Evolutionary conservation across 768 basidiomycete species (phyloP).

Genomic region (Lentinus brumalis): DNA sequence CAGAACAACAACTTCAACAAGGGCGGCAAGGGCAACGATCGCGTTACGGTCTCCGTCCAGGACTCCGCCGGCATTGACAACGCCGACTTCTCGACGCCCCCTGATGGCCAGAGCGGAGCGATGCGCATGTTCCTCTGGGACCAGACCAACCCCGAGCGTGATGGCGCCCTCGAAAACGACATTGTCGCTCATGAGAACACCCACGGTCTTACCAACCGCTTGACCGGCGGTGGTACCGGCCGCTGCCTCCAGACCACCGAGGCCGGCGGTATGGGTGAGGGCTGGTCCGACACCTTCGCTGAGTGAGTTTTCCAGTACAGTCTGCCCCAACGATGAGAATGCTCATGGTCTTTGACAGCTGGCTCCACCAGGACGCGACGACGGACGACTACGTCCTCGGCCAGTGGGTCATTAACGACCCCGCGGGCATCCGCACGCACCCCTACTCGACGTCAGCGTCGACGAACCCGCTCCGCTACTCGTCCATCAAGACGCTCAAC

Average conservation of each 20-base stretch:
- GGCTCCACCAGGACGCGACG: conserved; percentile 41
- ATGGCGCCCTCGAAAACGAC: conserved; percentile 67
- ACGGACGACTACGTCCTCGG: conserved; percentile 44
- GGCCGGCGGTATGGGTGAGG: conserved; percentile 70
- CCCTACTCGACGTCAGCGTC: conserved; percentile 57
- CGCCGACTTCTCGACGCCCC: conserved; percentile 30
- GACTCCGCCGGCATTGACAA: conserved; percentile 46
- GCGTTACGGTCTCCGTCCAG: conserved; percentile 53
- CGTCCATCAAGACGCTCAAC: conserved; percentile 35
- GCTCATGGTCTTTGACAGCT: conserved; percentile 18
- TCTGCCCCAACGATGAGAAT: not conserved
- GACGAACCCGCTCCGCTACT: conserved; percentile 49
- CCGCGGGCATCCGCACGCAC: conserved; percentile 55
- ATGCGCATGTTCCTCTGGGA: conserved; percentile 38
- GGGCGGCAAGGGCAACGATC: conserved; percentile 52
- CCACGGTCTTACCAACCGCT: conserved; percentile 37
- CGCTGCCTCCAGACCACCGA: conserved; percentile 65
- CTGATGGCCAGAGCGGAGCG: conserved; percentile 40
- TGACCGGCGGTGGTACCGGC: conserved; percentile 57
- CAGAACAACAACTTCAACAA: conserved; percentile 56
- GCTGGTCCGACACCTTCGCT: conserved; percentile 55
- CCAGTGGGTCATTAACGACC: conserved; percentile 52
- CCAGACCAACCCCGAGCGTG: conserved; percentile 50
- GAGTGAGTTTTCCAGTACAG: conserved; percentile 18
- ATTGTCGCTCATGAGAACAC: conserved; percentile 48